Evolutionary conservation across 176 grass and related monocot species (phyloP).

Genomic region (Tuctoria greenei): DNA sequence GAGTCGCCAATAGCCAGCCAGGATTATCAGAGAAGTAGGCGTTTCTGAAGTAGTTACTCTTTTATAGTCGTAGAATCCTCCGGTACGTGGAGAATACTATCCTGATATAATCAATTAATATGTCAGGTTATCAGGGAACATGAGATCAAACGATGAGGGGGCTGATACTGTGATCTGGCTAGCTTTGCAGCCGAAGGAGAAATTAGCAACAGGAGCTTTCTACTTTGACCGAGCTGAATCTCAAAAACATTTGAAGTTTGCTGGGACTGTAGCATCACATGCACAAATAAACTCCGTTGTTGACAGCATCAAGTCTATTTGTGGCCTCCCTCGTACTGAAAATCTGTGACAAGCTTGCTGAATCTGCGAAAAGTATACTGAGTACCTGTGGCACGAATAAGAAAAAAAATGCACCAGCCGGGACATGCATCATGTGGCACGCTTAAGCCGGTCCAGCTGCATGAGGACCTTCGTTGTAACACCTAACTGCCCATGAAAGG

Average conservation of each 20-base stretch:
- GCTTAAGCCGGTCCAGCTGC: no score
- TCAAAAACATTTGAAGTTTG: conserved; percentile 70
- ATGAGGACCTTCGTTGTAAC: no score
- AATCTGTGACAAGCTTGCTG: background rate
- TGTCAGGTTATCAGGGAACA: conserved; percentile 69
- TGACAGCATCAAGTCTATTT: conserved; percentile 44
- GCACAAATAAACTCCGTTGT: conserved; percentile 54
- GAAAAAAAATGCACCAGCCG: conserved; percentile 18
- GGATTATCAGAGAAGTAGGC: conserved; percentile 63
- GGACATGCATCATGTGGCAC: no score
- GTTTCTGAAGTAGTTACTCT: background rate
- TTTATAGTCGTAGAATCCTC: background rate
- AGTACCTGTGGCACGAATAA: no score
- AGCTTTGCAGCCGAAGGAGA: conserved; percentile 76
- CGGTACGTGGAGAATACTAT: background rate
- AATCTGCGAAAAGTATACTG: background rate
- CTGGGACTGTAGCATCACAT: conserved; percentile 67
- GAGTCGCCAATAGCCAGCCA: conserved; percentile 76
- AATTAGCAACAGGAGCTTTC: conserved; percentile 63
- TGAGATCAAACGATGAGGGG: conserved; percentile 65
- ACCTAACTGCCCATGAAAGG: no score
- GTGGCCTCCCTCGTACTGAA: conserved; percentile 39
- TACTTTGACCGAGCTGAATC: conserved; percentile 92
- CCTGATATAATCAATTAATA: background rate
- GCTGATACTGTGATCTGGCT: conserved; percentile 85